Base-by-base conservation (phyloP, 441 rosid genomes). In the Euphorbia schlechtendalii region DNA sequence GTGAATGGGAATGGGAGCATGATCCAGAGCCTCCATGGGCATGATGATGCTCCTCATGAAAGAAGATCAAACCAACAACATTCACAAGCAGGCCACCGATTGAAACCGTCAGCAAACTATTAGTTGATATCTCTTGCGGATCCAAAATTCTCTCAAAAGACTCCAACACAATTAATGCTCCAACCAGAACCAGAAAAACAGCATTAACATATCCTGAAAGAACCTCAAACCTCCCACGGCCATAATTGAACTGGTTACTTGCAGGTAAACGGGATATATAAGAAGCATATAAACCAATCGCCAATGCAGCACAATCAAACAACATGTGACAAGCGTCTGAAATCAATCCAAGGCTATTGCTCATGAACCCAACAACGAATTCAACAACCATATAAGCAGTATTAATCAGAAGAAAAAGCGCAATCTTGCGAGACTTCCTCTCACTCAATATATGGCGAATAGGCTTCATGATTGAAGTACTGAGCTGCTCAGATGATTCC, bases 291-390 rank as follows among this genome's bases (percentile, higher is more conserved):
- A 92, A 69, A 56, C 97, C 98, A 69, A 93, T 88, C 0, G 92
- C 96, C 77, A 93, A 74, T 59, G 98, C 98, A 71, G 97, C 97
- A 80, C 97, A 93, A 77, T 93, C 98, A 79, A 93, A 93, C 89
- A 93, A 71, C 98, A 93, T 93, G 59, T 93, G 96, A 69, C 95
- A 93, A 15, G 97, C 97, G 68, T 93, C 97, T 0, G 98, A 93
- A 74, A 93, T 88, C 80, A 93, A 74, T 56, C 98, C 98, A 71
- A 93, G 92, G 81, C 97, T 93, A 57, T 93, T 93, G 75, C 96
- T 86, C 98, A 93, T 88, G 70, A 93, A 90, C 48, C 98, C 97
- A 59, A 83, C 92, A 64, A 80, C 83, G 77, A 93, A 93, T 74
- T 93, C 97, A 38, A 93, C 91, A 63, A 93, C 84, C 96, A 93